phyloP scores from a whole-genome alignment of 2,329 filamentous ascomycete species.

The Aspergillus udagawae region DNA sequence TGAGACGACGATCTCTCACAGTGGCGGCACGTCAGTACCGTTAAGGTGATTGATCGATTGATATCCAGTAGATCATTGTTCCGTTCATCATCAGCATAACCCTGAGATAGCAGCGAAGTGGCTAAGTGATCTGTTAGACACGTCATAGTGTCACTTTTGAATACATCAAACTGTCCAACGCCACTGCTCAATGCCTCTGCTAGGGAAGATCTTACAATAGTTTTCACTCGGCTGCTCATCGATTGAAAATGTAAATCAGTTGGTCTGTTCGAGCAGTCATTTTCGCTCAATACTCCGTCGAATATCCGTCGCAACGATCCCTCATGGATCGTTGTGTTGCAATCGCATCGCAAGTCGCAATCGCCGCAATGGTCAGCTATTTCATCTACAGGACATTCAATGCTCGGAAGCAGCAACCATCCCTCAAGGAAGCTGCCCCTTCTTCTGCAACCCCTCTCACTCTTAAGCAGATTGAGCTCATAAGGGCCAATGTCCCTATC shows the following conservation, averaged over 20 bases:
- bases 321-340: neutral
- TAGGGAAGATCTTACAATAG: neutral
- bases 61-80: too few species aligned
- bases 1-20: too few species aligned
- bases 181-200: too few species aligned
- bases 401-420: neutral
- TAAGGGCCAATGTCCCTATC: constrained; percentile 60
- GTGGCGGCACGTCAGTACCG: too few species aligned
- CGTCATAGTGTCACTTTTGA: too few species aligned
- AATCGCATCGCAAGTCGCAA: neutral
- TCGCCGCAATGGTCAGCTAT: neutral
- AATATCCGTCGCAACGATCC: too few species aligned
- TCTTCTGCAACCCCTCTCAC: constrained; percentile 45
- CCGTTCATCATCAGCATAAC: too few species aligned
- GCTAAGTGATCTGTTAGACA: too few species aligned
- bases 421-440: neutral
- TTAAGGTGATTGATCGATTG: too few species aligned
- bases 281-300: too few species aligned
- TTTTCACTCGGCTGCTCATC: neutral
- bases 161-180: neutral
- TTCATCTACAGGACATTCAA: neutral
- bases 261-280: neutral
- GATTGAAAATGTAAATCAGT: too few species aligned
- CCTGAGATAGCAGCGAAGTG: too few species aligned
- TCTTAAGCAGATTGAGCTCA: constrained; percentile 58